phyloP scores from a whole-genome alignment of 441 rosid species.

The Erodium chrysanthum region DNA sequence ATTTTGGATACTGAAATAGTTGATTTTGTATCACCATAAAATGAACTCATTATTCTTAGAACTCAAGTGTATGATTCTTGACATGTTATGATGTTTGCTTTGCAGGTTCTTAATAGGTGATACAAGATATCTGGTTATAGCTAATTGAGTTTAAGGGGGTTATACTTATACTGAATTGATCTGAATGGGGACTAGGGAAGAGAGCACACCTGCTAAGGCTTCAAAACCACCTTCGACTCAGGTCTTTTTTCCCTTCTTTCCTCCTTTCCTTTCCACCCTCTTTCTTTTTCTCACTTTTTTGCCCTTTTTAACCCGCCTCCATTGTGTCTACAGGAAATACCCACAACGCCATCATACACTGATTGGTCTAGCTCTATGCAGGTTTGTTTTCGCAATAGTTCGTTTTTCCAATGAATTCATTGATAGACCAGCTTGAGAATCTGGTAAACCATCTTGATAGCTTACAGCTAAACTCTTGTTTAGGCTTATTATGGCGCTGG shows the following conservation, averaged over 20 bases:
- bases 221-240: conserved; percentile 67
- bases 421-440: neutral
- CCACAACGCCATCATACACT: conserved; percentile 55
- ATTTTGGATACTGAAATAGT: neutral
- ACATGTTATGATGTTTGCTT: conserved; percentile 12
- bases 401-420: neutral
- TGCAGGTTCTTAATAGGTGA: conserved; percentile 23
- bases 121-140: conserved; percentile 12
- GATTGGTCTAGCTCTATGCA: conserved; percentile 94
- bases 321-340: conserved; percentile 45
- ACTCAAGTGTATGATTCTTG: conserved; percentile 13
- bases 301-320: neutral
- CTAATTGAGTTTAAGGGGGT: conserved; percentile 13
- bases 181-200: conserved; percentile 69
- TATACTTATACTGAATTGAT: conserved; percentile 12
- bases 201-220: conserved; percentile 53
- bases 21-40: conserved; percentile 4
- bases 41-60: neutral
- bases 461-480: conserved; percentile 24
- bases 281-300: neutral
- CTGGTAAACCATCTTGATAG: conserved; percentile 6
- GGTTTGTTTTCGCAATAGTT: conserved; percentile 31
- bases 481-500: conserved; percentile 92
- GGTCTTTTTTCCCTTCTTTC: conserved; percentile 25
- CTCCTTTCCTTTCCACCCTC: neutral